phyloP scores from a whole-genome alignment of 139 green algal genomes.

The Nannochloris sp. region DNA sequence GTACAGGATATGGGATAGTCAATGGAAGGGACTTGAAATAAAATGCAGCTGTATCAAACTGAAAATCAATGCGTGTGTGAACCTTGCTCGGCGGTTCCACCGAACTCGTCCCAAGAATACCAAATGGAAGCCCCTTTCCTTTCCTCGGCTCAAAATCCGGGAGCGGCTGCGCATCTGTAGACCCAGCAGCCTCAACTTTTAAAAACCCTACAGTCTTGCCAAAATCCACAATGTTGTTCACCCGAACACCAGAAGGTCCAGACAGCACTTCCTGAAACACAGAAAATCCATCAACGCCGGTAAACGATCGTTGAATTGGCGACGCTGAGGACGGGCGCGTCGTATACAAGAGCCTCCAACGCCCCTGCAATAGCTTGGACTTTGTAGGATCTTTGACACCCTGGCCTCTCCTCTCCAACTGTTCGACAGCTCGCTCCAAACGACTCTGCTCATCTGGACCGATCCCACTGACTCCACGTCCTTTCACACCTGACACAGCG shows the following conservation, averaged over 20 bases:
- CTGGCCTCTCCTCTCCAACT: slow-evolving; percentile 52
- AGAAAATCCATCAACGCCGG: slow-evolving; percentile 71
- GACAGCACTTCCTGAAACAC: slow-evolving; percentile 70
- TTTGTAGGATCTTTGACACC: slow-evolving; percentile 41
- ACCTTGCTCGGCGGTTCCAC: slow-evolving; percentile 33
- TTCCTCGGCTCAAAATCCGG: slow-evolving; percentile 57
- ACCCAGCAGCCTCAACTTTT: slow-evolving; percentile 71
- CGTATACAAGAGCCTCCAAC: slow-evolving; percentile 82
- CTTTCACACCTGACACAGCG: slow-evolving; percentile 25
- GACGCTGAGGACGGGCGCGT: slow-evolving; percentile 54
- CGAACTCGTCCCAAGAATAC: slow-evolving; percentile 69
- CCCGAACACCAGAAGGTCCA: slow-evolving; percentile 8
- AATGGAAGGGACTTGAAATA: slow-evolving; percentile 75
- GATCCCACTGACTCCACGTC: slow-evolving; percentile 55
- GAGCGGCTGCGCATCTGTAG: slow-evolving; percentile 50
- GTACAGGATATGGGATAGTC: slow-evolving; percentile 90
- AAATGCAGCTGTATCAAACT: slow-evolving; percentile 79
- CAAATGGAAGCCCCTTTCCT: slow-evolving; percentile 61
- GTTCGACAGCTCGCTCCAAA: slow-evolving; percentile 53
- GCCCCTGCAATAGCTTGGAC: slow-evolving; percentile 39
- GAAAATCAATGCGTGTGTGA: slow-evolving; percentile 75
- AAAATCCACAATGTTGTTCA: slow-evolving; percentile 83
- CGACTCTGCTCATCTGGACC: slow-evolving; percentile 21
- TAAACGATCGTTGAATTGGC: slow-evolving; percentile 88
- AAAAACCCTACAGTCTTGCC: slow-evolving; percentile 43